Conservation (phyloP, 371 early-diverging fungal genomes). For the Mortierella sp. region DNA sequence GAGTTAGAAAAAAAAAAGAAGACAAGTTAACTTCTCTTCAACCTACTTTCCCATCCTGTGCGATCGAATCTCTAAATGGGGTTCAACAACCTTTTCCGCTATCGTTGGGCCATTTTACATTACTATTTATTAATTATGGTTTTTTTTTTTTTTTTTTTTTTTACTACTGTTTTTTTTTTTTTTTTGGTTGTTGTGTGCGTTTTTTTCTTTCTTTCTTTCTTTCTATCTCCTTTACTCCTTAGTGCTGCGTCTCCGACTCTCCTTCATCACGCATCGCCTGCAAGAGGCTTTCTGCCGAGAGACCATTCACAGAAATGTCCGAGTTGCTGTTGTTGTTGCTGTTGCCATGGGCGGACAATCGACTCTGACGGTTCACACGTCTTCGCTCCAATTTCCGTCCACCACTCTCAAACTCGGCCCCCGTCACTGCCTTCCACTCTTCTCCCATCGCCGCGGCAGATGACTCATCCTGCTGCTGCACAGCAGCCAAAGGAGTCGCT, state of each 20-base stretch:
- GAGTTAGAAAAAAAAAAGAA: background rate
- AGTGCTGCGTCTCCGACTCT: constrained; percentile 8
- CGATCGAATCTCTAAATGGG: background rate
- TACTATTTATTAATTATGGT: too few relatives aligned
- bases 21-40: background rate
- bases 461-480: background rate
- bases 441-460: background rate
- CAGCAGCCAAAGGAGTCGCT: background rate
- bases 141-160: too few relatives aligned
- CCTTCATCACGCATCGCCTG: constrained; percentile 45
- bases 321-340: background rate
- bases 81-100: too few relatives aligned
- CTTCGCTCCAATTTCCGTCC: constrained; percentile 41
- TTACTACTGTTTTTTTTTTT: too few relatives aligned
- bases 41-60: background rate
- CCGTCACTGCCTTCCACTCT: constrained; percentile 36
- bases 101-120: too few relatives aligned
- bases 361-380: constrained; percentile 40
- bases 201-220: too few relatives aligned
- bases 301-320: constrained; percentile 4
- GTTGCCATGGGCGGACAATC: background rate
- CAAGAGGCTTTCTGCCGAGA: constrained; percentile 44
- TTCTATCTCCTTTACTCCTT: too few relatives aligned
- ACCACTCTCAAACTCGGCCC: constrained; percentile 29
- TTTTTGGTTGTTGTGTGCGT: too few relatives aligned